Conservation (phyloP, 768 basidiomycete genomes). For the Psilocybe tampanensis region DNA sequence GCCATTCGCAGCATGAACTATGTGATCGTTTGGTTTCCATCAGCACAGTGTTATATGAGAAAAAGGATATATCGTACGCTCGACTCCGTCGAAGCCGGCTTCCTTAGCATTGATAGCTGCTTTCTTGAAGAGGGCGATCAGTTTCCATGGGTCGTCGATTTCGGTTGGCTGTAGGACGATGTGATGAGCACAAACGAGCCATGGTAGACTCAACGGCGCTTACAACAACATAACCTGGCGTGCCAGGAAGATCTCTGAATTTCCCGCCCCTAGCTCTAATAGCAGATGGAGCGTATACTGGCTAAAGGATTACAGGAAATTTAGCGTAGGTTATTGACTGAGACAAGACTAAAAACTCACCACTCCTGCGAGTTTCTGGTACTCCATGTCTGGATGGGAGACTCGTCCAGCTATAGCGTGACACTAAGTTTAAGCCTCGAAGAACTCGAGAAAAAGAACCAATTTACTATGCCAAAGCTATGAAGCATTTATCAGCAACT, state of each 20-base stretch:
- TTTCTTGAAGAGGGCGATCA: constrained; percentile 40
- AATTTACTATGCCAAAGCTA: constrained; percentile 40
- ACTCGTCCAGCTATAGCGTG: constrained; percentile 33
- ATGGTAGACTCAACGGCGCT: constrained; percentile 11
- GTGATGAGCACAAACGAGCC: not conserved
- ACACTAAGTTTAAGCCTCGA: not conserved
- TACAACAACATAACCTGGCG: constrained; percentile 43
- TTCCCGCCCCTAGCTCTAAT: constrained; percentile 42
- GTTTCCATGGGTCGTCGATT: constrained; percentile 40
- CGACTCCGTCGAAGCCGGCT: constrained; percentile 60
- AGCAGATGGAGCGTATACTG: constrained; percentile 46
- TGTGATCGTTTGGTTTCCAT: not conserved
- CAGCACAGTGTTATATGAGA: not conserved
- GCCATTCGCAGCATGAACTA: constrained; percentile 47
- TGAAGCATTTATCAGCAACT: not conserved
- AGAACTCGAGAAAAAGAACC: not conserved
- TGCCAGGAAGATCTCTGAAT: constrained; percentile 39
- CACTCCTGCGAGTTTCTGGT: constrained; percentile 36
- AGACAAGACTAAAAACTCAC: constrained; percentile 23
- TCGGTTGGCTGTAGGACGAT: constrained; percentile 33
- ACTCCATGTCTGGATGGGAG: constrained; percentile 38
- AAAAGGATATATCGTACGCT: constrained; percentile 30
- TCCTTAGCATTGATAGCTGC: constrained; percentile 49
- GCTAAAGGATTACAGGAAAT: no score
- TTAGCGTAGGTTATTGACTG: constrained; percentile 4